A percentile compares a stretch with the other conserved stretches of the same genome.
Evolutionary conservation across 2,329 filamentous ascomycete genomes (phyloP).

Genomic region (Zymoseptoria brevis): DNA sequence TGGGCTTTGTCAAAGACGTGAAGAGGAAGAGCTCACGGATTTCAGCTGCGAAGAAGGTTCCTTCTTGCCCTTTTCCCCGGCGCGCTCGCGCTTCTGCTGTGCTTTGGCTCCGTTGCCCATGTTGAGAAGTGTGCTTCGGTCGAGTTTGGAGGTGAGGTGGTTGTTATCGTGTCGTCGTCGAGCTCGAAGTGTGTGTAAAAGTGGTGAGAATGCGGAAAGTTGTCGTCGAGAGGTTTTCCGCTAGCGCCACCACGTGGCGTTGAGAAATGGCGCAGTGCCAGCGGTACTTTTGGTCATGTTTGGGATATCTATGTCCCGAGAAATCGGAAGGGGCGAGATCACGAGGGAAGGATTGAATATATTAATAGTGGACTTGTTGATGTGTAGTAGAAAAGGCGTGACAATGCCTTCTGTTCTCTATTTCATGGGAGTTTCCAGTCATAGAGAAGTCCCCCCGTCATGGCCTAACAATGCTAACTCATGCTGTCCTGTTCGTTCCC

Average conservation of each 20-base stretch:
- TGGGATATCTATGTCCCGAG: too few species aligned
- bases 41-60: conserved; percentile 18
- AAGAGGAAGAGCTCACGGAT: conserved; percentile 8
- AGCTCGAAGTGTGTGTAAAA: background rate
- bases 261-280: background rate
- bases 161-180: too few species aligned
- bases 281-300: too few species aligned
- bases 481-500: background rate
- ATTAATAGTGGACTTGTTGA: background rate
- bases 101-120: conserved; percentile 51
- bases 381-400: too few species aligned
- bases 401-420: background rate
- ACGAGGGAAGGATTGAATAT: too few species aligned
- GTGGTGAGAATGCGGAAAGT: background rate
- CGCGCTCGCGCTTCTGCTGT: conserved; percentile 65
- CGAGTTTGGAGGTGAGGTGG: too few species aligned
- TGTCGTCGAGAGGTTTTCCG: background rate
- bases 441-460: background rate
- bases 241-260: background rate
- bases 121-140: too few species aligned
- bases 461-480: background rate
- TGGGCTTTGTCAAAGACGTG: background rate
- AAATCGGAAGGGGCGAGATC: background rate
- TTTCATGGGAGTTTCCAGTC: background rate
- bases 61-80: conserved; percentile 51